Evolutionary conservation across 2,329 filamentous ascomycete genomes (phyloP), one percentile per base, ranked within the genome.

Genomic region (Phaeomoniella chlamydospora): DNA sequence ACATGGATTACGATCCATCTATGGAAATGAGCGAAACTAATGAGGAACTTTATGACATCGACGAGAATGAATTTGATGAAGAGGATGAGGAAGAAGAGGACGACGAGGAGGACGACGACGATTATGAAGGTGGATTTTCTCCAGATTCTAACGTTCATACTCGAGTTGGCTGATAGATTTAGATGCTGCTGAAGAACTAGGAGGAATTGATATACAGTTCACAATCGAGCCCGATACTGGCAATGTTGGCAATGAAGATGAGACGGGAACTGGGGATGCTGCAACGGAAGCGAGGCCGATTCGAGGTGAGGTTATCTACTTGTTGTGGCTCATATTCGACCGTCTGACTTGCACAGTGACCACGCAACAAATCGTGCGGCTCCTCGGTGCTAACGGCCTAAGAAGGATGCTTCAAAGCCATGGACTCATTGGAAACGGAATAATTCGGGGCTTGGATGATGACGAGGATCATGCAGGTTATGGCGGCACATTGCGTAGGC

Each of bases 401-500:
- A 15, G 18, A 10, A 16, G 32, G 6, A 17, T 34, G 32, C 16
- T 34, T 12, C 15, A 18, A 13, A 18, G 12, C 18, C 32, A 34
- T 18, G 32, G 32, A 18, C 9, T 17, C 9, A 15, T 5, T 17
- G 14, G 4, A 9, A 12, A 34, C 12, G 32, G 32, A 6, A 15
- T 17, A 16, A 12, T 15, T 6, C 13, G 10, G 6, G 14, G 9
- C n/a, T 4, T 34, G 9, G 14, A 34, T 18, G n/a, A 13, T 6
- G 32, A 34, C 16, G 16, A 34, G 10, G 32, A 34, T 4, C 30
- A 32, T 32, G 13, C 30, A 32, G 18, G 18, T 18, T 34, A 17
- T 17, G n/a, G 22, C 22, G 22, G 22, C n/a, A n/a, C n/a, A n/a
- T 26, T 26, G n/a, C 22, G 64, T 34, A 61, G 64, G 46, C 58